Percentiles rank a stretch among this genome's conserved stretches.
phyloP scores from a whole-genome alignment of 805 yeast species.

The Schwanniomyces yamadae region DNA sequence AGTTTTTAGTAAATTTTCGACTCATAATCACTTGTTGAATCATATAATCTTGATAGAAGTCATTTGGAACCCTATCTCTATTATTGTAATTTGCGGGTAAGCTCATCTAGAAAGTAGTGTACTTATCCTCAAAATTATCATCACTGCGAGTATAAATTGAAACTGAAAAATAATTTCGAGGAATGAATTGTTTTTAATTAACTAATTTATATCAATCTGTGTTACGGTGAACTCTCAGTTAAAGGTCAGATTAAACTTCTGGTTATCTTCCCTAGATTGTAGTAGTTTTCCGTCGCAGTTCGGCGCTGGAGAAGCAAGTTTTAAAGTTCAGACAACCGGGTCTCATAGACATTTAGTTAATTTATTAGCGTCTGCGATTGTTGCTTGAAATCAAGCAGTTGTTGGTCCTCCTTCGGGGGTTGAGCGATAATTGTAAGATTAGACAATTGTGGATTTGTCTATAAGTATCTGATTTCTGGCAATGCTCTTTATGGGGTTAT shows the following conservation, averaged over 20 bases:
- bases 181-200: slow-evolving; percentile 17
- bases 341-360: slow-evolving; percentile 13
- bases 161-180: slow-evolving; percentile 3
- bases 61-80: slow-evolving; percentile 4
- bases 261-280: slow-evolving; percentile 30
- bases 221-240: slow-evolving; percentile 47
- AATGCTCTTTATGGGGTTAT: slow-evolving; percentile 35
- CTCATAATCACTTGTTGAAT: background rate
- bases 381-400: slow-evolving; percentile 20
- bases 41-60: too few relatives aligned
- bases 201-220: slow-evolving; percentile 47
- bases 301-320: slow-evolving; percentile 76
- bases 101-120: slow-evolving; percentile 9
- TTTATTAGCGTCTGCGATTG: slow-evolving; percentile 15
- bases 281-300: slow-evolving; percentile 48
- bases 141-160: slow-evolving; percentile 7
- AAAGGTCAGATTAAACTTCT: slow-evolving; percentile 26
- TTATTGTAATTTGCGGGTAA: slow-evolving; percentile 11
- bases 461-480: slow-evolving; percentile 6
- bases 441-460: slow-evolving; percentile 17
- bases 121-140: background rate
- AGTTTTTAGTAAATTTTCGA: background rate
- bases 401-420: slow-evolving; percentile 48
- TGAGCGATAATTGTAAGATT: slow-evolving; percentile 47
- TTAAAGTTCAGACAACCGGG: slow-evolving; percentile 13